Conservation (phyloP, 768 basidiomycete species). For the Sporobolomyces phaffii region DNA sequence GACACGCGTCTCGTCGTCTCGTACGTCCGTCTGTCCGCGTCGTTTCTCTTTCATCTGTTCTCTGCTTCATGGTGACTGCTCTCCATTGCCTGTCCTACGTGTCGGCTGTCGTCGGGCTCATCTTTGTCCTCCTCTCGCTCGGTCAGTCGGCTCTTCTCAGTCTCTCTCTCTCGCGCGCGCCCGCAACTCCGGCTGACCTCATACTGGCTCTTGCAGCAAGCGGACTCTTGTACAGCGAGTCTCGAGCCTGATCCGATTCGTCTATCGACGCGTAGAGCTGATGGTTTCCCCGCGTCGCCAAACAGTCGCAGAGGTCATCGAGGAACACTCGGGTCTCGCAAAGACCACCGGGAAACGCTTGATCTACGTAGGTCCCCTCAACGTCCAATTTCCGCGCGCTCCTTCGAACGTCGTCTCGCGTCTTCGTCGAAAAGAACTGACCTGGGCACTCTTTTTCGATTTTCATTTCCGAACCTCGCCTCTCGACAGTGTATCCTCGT, state of each 20-base stretch:
- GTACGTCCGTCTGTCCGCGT: background rate
- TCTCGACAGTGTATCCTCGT: constrained; percentile 65
- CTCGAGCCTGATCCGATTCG: background rate
- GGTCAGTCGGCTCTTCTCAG: constrained; percentile 53
- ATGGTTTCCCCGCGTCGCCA: background rate
- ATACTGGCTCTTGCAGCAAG: constrained; percentile 57
- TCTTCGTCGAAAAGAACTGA: too few relatives aligned
- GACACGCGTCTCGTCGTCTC: background rate
- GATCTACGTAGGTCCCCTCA: constrained; percentile 45
- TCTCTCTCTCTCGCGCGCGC: background rate
- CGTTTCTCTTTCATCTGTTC: background rate
- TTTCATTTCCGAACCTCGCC: too few relatives aligned
- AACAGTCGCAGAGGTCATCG: constrained; percentile 64
- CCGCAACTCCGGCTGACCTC: background rate
- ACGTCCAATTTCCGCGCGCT: too few relatives aligned
- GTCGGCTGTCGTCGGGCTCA: constrained; percentile 68
- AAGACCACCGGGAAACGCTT: constrained; percentile 74
- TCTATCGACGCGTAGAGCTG: background rate
- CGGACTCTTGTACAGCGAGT: constrained; percentile 76
- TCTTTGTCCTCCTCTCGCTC: constrained; percentile 84
- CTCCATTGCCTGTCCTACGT: constrained; percentile 54
- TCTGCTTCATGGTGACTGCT: constrained; percentile 36
- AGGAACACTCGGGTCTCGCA: constrained; percentile 78
- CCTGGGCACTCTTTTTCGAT: too few relatives aligned
- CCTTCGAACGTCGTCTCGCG: too few relatives aligned